Percentiles rank a stretch among this genome's conserved stretches.
These are phyloP conservation scores for Malus hybrid DNA, from an alignment of 331 rosid genomes.

Conservation along the genomic window DNA sequence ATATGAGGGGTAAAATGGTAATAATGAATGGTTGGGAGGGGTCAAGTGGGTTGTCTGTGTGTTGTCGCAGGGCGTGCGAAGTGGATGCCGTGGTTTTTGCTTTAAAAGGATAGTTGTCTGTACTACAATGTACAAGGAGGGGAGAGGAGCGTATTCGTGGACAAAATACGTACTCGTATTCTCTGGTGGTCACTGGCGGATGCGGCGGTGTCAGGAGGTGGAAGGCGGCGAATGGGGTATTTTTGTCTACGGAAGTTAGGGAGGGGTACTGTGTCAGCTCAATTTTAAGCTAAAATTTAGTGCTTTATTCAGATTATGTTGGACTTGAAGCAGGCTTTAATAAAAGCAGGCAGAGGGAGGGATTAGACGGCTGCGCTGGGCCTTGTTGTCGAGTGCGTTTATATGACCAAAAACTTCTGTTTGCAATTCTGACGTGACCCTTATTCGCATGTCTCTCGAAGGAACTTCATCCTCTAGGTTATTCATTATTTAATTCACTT, in stretches of 20 bases:
- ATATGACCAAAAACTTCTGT: not conserved
- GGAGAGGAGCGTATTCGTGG: not conserved
- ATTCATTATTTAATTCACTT: too few species aligned
- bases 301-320: not conserved
- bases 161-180: not conserved
- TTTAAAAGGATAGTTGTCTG: conserved; percentile 38
- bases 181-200: not conserved
- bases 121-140: not conserved
- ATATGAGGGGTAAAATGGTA: not conserved
- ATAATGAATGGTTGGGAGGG: not conserved
- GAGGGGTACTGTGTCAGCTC: not conserved
- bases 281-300: not conserved
- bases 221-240: conserved; percentile 24
- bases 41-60: conserved; percentile 31
- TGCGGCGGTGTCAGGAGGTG: conserved; percentile 9
- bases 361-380: conserved; percentile 67
- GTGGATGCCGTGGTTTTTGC: conserved; percentile 22
- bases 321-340: conserved; percentile 25
- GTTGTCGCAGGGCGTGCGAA: conserved; percentile 60
- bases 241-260: conserved; percentile 11
- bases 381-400: conserved; percentile 49
- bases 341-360: not conserved
- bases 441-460: conserved; percentile 31
- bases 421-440: conserved; percentile 42
- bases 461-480: too few species aligned